Percentiles rank a stretch among this genome's conserved stretches.
These are phyloP conservation scores for Sugiyamaella boreocaroliniensis DNA, from an alignment of 805 yeast genomes.

Conservation along the genomic window DNA sequence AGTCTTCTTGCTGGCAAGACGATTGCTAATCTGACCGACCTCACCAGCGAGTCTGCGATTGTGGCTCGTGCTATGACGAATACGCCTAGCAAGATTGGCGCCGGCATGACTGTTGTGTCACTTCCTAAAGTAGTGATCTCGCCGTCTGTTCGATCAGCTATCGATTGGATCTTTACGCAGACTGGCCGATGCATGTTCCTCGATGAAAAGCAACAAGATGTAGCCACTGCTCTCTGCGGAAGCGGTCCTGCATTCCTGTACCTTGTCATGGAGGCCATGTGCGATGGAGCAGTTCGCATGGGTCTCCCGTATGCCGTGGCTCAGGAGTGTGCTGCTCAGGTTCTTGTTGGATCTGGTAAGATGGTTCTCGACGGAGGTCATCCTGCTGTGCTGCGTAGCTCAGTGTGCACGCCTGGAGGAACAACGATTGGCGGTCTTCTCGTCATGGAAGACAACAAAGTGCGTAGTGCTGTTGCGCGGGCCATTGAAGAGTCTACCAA, in stretches of 20 bases:
- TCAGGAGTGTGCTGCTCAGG: constrained; percentile 82
- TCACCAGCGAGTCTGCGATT: constrained; percentile 34
- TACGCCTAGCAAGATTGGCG: constrained; percentile 89
- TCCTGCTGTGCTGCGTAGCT: constrained; percentile 81
- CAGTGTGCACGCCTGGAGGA: constrained; percentile 96
- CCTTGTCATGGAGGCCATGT: constrained; percentile 81
- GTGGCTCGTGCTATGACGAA: constrained; percentile 96
- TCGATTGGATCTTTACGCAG: constrained; percentile 38
- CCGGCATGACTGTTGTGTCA: constrained; percentile 91
- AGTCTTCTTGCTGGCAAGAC: constrained; percentile 93
- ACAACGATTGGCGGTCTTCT: constrained; percentile 94
- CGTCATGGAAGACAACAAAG: constrained; percentile 85
- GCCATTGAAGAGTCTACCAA: constrained; percentile 91
- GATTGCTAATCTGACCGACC: constrained; percentile 52
- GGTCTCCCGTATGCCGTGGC: constrained; percentile 86
- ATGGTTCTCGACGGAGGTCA: constrained; percentile 84
- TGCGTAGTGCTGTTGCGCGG: constrained; percentile 78
- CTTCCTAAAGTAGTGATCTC: constrained; percentile 44
- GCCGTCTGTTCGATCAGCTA: constrained; percentile 25
- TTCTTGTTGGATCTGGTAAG: constrained; percentile 86
- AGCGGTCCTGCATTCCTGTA: constrained; percentile 95
- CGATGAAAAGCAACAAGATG: constrained; percentile 88
- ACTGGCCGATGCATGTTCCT: constrained; percentile 36
- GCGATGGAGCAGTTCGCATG: constrained; percentile 91
- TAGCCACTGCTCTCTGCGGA: constrained; percentile 90